A percentile compares a stretch with the other conserved stretches of the same genome.
These are phyloP conservation scores for Daldinia eschscholtzii DNA, from an alignment of 2,329 filamentous ascomycete genomes.

Conservation along the genomic window DNA sequence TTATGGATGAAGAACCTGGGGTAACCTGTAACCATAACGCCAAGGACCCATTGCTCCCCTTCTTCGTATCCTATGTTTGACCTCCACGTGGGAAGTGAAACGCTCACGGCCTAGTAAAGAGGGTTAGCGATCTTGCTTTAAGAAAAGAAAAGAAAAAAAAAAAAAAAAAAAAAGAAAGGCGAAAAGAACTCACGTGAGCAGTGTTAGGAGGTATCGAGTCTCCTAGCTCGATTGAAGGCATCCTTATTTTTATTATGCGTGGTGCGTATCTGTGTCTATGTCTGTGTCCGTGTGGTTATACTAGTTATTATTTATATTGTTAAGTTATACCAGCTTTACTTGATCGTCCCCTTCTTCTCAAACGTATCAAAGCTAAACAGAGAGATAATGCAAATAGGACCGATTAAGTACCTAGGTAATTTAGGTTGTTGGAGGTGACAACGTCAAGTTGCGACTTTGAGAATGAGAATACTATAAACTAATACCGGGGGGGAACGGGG, in stretches of 20 bases:
- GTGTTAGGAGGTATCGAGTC: conserved; percentile 83
- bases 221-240: conserved; percentile 69
- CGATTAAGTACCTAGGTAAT: neutral
- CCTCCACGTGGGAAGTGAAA: conserved; percentile 93
- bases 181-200: conserved; percentile 72
- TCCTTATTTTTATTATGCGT: conserved; percentile 45
- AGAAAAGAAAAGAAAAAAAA: too few species aligned
- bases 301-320: neutral
- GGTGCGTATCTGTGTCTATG: neutral
- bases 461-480: neutral
- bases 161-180: too few species aligned
- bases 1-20: conserved; percentile 96
- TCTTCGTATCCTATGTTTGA: conserved; percentile 95
- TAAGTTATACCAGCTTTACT: too few species aligned
- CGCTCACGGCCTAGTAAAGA: conserved; percentile 82
- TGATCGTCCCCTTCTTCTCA: too few species aligned
- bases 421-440: neutral
- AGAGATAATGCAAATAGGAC: neutral
- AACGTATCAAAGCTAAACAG: neutral
- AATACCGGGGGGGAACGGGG: neutral
- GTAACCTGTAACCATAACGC: conserved; percentile 89
- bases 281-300: neutral
- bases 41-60: conserved; percentile 86
- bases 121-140: neutral
- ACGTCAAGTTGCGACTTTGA: neutral